Conservation (phyloP, 495 filamentous ascomycete genomes). For the Daldinia caldariorum region DNA sequence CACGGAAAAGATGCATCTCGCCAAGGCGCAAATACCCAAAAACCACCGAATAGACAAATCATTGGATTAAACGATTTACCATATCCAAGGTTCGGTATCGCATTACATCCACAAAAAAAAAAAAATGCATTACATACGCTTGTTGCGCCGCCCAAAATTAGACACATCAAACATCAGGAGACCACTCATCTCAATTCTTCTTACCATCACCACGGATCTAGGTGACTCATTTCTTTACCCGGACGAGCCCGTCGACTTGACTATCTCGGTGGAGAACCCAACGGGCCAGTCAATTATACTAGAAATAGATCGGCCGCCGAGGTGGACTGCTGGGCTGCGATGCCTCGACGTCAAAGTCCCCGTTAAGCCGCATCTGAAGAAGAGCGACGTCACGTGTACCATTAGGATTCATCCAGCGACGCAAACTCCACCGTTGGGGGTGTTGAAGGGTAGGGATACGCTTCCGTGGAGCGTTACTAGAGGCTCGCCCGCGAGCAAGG, state of each 20-base stretch:
- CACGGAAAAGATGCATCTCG: conserved; percentile 21
- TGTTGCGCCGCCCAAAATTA: conserved; percentile 71
- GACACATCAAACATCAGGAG: conserved; percentile 47
- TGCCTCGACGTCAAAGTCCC: conserved; percentile 54
- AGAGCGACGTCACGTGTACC: conserved; percentile 42
- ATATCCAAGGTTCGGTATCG: conserved; percentile 10
- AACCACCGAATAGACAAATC: not conserved
- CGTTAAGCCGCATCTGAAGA: conserved; percentile 36
- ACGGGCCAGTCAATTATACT: conserved; percentile 58
- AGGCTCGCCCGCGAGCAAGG: conserved; percentile 30
- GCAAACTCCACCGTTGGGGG: conserved; percentile 39
- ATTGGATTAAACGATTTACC: conserved; percentile 2
- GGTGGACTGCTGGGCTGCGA: conserved; percentile 55
- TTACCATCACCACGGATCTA: conserved; percentile 91
- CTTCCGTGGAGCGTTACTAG: conserved; percentile 29
- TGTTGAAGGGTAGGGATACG: conserved; percentile 47
- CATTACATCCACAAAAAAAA: not conserved
- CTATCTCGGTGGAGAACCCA: conserved; percentile 57
- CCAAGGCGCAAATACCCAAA: conserved; percentile 21
- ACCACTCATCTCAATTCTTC: conserved; percentile 53
- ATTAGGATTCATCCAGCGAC: conserved; percentile 51
- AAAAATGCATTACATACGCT: conserved; percentile 78
- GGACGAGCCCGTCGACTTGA: conserved; percentile 67
- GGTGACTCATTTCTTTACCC: conserved; percentile 83
- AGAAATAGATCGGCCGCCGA: conserved; percentile 17